Evolutionary conservation across 768 basidiomycete species (phyloP).

Genomic region (Vishniacozyma victoriae): DNA sequence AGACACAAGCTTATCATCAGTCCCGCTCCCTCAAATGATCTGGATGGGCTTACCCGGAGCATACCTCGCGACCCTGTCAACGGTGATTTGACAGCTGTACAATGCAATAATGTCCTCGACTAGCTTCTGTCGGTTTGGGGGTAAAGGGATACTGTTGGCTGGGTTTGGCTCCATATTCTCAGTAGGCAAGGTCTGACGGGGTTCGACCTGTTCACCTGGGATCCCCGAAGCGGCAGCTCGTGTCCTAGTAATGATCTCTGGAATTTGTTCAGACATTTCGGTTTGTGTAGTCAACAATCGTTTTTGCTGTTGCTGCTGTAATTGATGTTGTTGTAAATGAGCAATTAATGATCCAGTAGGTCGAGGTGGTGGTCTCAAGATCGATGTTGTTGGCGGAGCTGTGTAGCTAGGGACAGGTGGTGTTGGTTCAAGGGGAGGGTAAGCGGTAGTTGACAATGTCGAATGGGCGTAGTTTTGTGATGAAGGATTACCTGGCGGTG

Average conservation of each 20-base stretch:
- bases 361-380: background rate
- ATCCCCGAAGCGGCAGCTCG: slow-evolving; percentile 38
- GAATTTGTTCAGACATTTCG: slow-evolving; percentile 26
- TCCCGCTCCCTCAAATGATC: background rate
- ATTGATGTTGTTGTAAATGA: background rate
- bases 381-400: background rate
- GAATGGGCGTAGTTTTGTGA: background rate
- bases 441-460: background rate
- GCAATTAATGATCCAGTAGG: background rate
- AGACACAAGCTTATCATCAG: slow-evolving; percentile 15
- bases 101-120: slow-evolving; percentile 50
- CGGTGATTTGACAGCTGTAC: slow-evolving; percentile 49
- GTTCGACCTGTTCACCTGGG: slow-evolving; percentile 49
- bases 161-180: slow-evolving; percentile 47
- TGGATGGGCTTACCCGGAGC: slow-evolving; percentile 36
- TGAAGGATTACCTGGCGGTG: background rate
- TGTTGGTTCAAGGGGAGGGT: background rate
- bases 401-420: background rate
- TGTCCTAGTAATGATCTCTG: slow-evolving; percentile 33
- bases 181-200: slow-evolving; percentile 46
- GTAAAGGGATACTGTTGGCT: slow-evolving; percentile 47
- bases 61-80: slow-evolving; percentile 49
- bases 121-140: slow-evolving; percentile 48
- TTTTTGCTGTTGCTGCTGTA: background rate
- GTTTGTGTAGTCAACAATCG: background rate